Percentiles rank a stretch among this genome's conserved stretches.
Evolutionary conservation across 2,329 filamentous ascomycete species (phyloP).

Genomic region (Penicillium hordei): DNA sequence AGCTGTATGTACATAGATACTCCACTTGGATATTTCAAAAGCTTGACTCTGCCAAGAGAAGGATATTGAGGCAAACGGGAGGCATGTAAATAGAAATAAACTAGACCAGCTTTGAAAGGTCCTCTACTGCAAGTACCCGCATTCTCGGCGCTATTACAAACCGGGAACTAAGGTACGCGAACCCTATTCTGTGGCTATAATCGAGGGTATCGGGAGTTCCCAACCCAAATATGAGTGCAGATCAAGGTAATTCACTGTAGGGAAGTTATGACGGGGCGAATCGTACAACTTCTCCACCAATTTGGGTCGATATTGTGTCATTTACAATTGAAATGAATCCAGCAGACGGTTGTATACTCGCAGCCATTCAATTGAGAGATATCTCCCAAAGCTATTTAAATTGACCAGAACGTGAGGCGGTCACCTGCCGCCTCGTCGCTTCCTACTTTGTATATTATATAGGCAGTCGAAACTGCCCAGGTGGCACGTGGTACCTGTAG

Average conservation of each 20-base stretch:
- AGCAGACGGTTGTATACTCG: not conserved
- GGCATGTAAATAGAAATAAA: not conserved
- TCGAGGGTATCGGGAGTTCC: not conserved
- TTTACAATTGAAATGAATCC: not conserved
- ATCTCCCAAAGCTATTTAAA: not conserved
- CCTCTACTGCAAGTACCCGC: not conserved
- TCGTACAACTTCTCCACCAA: not conserved
- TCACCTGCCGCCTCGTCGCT: not conserved
- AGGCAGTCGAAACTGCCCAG: not conserved
- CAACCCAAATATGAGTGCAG: no score
- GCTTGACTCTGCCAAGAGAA: not conserved
- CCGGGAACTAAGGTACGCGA: not conserved
- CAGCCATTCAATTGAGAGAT: not conserved
- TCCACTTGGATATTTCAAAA: not conserved
- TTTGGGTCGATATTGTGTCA: not conserved
- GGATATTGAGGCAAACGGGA: not conserved
- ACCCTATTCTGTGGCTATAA: not conserved
- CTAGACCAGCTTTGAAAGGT: not conserved
- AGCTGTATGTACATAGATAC: not conserved
- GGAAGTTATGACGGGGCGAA: no score
- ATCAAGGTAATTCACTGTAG: not conserved
- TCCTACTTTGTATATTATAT: not conserved
- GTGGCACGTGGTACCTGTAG: not conserved
- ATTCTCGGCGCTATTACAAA: not conserved
- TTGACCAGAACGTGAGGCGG: not conserved